Evolutionary conservation across 257 asterid genomes (phyloP).

Genomic region (Cynanchum wilfordii): DNA sequence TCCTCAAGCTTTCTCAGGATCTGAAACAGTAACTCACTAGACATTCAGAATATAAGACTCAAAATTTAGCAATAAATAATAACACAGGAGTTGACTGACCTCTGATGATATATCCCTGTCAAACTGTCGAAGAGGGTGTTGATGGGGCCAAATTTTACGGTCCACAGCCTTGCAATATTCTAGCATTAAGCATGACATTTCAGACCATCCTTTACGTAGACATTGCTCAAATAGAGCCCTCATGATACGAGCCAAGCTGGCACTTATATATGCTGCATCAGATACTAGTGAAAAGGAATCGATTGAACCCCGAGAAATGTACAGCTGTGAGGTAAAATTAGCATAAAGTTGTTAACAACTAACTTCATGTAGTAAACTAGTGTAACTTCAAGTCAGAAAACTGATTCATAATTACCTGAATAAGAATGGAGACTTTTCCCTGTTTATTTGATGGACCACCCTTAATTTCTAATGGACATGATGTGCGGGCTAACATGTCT

Average conservation of each 20-base stretch:
- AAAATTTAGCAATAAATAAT: conserved; percentile 1
- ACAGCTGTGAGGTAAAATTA: conserved; percentile 54
- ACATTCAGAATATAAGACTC: background rate
- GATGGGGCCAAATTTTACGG: conserved; percentile 97
- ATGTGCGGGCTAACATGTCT: conserved; percentile 64
- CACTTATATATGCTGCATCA: conserved; percentile 87
- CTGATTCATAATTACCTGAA: conserved; percentile 58
- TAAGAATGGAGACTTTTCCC: conserved; percentile 92
- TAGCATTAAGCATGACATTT: conserved; percentile 79
- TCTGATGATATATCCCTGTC: conserved; percentile 78
- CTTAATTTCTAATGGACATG: conserved; percentile 78
- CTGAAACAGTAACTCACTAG: conserved; percentile 36
- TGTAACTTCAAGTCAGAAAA: conserved; percentile 17
- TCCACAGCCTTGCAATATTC: conserved; percentile 98
- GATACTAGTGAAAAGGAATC: conserved; percentile 85
- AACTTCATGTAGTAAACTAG: conserved; percentile 12
- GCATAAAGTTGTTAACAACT: conserved; percentile 20
- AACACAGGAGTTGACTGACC: conserved; percentile 32
- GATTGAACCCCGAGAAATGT: conserved; percentile 78
- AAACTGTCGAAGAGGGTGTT: conserved; percentile 93
- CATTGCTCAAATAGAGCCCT: conserved; percentile 96
- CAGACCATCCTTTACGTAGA: conserved; percentile 95
- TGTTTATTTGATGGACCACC: conserved; percentile 94
- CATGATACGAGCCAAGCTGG: conserved; percentile 96
- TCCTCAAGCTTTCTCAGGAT: conserved; percentile 93